Evolutionary conservation across 176 grass and related monocot genomes (phyloP).

Genomic region (Phoenix roebelenii): DNA sequence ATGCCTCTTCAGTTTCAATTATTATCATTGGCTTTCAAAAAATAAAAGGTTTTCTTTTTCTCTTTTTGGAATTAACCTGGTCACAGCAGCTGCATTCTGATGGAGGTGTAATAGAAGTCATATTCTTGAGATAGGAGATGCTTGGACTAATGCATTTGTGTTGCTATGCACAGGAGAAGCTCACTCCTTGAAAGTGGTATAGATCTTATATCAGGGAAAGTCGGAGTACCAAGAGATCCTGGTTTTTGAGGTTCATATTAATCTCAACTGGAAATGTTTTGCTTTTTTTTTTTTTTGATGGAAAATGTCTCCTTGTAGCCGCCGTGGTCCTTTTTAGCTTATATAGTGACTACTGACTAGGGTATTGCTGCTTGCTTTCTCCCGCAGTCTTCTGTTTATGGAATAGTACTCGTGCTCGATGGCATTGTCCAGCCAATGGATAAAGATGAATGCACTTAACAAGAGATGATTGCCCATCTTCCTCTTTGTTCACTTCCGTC

Average conservation of each 20-base stretch:
- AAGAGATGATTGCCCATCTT: constrained; percentile 95
- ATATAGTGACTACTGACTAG: no score
- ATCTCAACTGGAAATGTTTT: not conserved
- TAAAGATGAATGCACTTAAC: constrained; percentile 91
- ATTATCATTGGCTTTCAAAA: no score
- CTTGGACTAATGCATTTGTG: not conserved
- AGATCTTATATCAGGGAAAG: constrained; percentile 77
- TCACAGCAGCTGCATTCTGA: no score
- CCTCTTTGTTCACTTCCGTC: constrained; percentile 90
- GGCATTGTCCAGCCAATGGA: constrained; percentile 92
- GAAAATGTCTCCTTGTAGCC: no score
- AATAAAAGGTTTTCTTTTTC: no score
- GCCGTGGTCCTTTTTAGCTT: no score
- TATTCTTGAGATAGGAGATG: no score
- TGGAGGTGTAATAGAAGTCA: no score
- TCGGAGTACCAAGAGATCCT: constrained; percentile 80
- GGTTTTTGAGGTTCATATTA: constrained; percentile 66
- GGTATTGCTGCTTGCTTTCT: no score
- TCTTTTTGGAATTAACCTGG: no score
- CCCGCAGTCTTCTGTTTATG: constrained; percentile 70
- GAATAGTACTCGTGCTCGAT: constrained; percentile 89
- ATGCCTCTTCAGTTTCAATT: no score
- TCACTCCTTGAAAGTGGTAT: constrained; percentile 84
- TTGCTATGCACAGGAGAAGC: constrained; percentile 53
- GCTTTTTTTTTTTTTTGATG: no score